Percentiles rank a stretch among this genome's conserved stretches.
Conservation (phyloP, 2,329 filamentous ascomycete genomes). For the Nannizzia gypsea region DNA sequence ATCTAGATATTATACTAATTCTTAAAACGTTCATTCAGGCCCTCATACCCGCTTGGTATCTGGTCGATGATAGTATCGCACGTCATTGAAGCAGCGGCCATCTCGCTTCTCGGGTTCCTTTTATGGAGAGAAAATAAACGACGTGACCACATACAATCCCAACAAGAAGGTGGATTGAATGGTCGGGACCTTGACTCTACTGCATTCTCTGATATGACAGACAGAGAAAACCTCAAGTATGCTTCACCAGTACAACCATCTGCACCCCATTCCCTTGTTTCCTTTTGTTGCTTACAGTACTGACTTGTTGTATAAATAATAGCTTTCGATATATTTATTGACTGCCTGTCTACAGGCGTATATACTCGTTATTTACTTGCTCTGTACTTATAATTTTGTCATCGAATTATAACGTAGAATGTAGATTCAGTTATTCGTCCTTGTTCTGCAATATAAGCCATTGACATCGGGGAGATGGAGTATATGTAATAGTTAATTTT, state of each 20-base stretch:
- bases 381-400: too few relatives aligned
- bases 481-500: too few relatives aligned
- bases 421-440: too few relatives aligned
- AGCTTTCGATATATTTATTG: constrained; percentile 26
- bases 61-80: constrained; percentile 48
- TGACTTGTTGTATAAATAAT: neutral
- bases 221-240: constrained; percentile 41
- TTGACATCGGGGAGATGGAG: too few relatives aligned
- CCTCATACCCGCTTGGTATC: constrained; percentile 41
- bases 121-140: constrained; percentile 41
- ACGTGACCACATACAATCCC: constrained; percentile 38
- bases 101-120: constrained; percentile 36
- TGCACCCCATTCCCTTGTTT: neutral
- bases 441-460: too few relatives aligned
- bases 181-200: constrained; percentile 39
- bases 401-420: too few relatives aligned
- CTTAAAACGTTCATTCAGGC: constrained; percentile 18
- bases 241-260: constrained; percentile 1
- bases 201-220: constrained; percentile 44
- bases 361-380: neutral
- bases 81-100: constrained; percentile 39
- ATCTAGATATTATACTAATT: neutral
- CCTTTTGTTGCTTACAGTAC: neutral
- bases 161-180: constrained; percentile 36
- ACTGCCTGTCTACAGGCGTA: neutral